Percentiles rank a stretch among this genome's conserved stretches.
phyloP scores from a whole-genome alignment of 768 basidiomycete genomes.

The Tylopilus subfusipes region DNA sequence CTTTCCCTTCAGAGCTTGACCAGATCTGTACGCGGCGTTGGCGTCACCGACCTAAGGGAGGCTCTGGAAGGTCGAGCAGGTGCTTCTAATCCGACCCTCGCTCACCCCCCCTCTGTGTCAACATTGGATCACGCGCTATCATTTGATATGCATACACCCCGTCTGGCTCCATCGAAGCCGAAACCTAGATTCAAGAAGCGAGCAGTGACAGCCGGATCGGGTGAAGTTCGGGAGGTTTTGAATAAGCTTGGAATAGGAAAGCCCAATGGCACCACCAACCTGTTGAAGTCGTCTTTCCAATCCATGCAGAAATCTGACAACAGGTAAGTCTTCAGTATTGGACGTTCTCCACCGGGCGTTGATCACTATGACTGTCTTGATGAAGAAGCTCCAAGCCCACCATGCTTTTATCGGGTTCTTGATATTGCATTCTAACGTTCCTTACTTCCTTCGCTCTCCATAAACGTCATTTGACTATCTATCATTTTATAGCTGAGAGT shows the following conservation, averaged over 20 bases:
- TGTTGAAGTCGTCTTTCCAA: conserved; percentile 73
- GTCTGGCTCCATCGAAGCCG: conserved; percentile 45
- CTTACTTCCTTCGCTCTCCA: conserved; percentile 2
- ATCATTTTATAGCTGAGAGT: conserved; percentile 8
- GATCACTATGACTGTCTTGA: conserved; percentile 1
- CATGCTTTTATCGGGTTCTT: conserved; percentile 12
- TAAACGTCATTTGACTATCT: conserved; percentile 2
- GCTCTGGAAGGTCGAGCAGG: conserved; percentile 84
- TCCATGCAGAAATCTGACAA: conserved; percentile 45
- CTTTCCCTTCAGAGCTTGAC: conserved; percentile 82
- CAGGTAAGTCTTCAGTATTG: conserved; percentile 29
- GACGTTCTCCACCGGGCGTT: not conserved
- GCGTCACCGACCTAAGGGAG: conserved; percentile 84
- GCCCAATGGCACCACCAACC: conserved; percentile 51
- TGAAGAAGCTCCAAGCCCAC: conserved; percentile 15
- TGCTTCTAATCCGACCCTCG: conserved; percentile 74
- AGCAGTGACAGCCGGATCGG: conserved; percentile 47
- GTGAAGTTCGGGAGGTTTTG: conserved; percentile 77
- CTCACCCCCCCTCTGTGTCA: conserved; percentile 67
- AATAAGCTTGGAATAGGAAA: conserved; percentile 83
- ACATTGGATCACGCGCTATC: conserved; percentile 69
- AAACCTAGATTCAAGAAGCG: conserved; percentile 57
- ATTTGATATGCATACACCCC: conserved; percentile 38
- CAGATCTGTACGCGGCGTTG: conserved; percentile 74
- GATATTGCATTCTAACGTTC: conserved; percentile 7